phyloP scores from a whole-genome alignment of 169 alveolate species.

The Pseudocohnilembus persalinus region DNA sequence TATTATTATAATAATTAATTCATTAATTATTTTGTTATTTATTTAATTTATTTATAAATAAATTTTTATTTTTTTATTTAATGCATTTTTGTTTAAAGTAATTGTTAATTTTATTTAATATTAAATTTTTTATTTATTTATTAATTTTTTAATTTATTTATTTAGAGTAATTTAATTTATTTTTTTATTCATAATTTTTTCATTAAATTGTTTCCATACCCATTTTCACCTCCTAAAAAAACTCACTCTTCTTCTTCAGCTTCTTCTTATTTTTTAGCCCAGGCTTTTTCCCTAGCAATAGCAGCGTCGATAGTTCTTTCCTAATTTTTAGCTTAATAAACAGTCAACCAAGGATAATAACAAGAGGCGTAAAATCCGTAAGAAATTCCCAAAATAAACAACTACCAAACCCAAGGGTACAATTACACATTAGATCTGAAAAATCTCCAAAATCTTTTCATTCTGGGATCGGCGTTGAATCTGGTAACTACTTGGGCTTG shows the following conservation, averaged over 20 bases:
- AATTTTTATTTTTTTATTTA: too few relatives aligned
- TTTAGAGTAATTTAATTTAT: too few relatives aligned
- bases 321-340: conserved; percentile 29
- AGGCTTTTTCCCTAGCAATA: conserved; percentile 27
- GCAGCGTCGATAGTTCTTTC: conserved; percentile 43
- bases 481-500: conserved; percentile 37
- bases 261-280: conserved; percentile 24
- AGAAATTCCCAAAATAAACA: conserved; percentile 41
- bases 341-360: conserved; percentile 46
- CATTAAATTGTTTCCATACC: too few relatives aligned
- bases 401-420: conserved; percentile 46
- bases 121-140: too few relatives aligned
- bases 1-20: too few relatives aligned
- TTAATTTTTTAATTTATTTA: too few relatives aligned
- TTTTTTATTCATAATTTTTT: too few relatives aligned
- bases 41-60: too few relatives aligned
- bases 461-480: conserved; percentile 37
- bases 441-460: conserved; percentile 36
- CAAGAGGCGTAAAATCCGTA: conserved; percentile 14
- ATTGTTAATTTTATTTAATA: too few relatives aligned
- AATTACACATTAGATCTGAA: conserved; percentile 27
- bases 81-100: too few relatives aligned
- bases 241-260: conserved; percentile 31
- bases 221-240: too few relatives aligned
- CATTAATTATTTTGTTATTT: too few relatives aligned